Evolutionary conservation across 2,329 filamentous ascomycete genomes (phyloP).

Genomic region (Xylaria sp.): DNA sequence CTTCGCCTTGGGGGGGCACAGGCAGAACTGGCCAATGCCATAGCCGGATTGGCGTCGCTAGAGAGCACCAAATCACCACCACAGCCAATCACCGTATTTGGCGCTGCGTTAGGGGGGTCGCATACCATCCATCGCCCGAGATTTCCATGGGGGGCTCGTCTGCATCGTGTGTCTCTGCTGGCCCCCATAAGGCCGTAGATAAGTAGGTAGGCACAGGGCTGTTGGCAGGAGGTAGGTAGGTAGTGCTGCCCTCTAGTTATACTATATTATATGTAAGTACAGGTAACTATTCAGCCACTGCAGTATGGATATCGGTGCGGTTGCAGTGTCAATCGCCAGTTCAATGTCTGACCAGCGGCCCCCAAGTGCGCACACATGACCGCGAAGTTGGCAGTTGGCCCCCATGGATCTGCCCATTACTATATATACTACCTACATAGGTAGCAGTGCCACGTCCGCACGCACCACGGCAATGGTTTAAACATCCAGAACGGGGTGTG

Average conservation of each 20-base stretch:
- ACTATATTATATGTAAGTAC: too few relatives aligned
- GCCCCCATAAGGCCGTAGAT: too few relatives aligned
- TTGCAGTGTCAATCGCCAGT: too few relatives aligned
- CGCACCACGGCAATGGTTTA: not conserved
- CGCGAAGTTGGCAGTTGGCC: not conserved
- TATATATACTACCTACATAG: not conserved
- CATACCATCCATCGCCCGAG: constrained; percentile 11
- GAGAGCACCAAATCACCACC: constrained; percentile 1
- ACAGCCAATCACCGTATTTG: constrained; percentile 18
- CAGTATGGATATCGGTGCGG: too few relatives aligned
- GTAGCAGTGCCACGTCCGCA: not conserved
- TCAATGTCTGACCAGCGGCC: not conserved
- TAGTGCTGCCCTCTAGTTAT: too few relatives aligned
- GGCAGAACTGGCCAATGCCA: constrained; percentile 23
- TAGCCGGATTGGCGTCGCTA: constrained; percentile 28
- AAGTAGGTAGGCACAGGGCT: too few relatives aligned
- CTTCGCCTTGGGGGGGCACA: constrained; percentile 32
- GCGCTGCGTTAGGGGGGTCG: constrained; percentile 15
- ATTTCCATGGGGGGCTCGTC: constrained; percentile 13
- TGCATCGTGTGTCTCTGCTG: constrained; percentile 17
- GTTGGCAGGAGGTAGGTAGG: too few relatives aligned
- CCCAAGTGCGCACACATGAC: not conserved
- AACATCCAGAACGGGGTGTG: not conserved
- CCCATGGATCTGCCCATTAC: too few relatives aligned
- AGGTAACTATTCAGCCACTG: too few relatives aligned